Evolutionary conservation across 257 asterid genomes (phyloP).

Genomic region (Solanum acaule): DNA sequence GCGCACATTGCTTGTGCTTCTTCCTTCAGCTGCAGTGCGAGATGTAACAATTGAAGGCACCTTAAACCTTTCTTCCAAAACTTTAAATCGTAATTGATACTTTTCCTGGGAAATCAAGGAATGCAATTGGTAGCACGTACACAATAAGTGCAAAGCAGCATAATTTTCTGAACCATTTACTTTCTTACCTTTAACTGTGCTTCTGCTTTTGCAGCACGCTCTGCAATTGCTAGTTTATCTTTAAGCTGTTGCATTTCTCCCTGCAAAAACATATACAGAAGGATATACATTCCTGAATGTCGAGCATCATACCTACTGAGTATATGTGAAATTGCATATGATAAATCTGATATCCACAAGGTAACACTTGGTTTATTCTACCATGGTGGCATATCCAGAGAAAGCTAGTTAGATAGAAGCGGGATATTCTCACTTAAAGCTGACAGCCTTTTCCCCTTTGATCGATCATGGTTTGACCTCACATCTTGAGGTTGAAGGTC

Average conservation of each 20-base stretch:
- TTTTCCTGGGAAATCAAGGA: constrained; percentile 44
- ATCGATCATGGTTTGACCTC: neutral
- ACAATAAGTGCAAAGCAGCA: neutral
- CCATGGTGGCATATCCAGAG: neutral
- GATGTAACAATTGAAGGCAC: constrained; percentile 31
- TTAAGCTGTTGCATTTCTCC: neutral
- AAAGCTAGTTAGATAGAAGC: neutral
- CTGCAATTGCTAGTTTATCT: neutral
- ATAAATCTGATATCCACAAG: neutral
- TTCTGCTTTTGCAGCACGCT: neutral
- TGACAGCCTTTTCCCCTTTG: neutral
- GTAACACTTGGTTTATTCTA: neutral
- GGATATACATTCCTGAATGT: neutral
- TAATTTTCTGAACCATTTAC: neutral
- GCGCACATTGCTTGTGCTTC: constrained; percentile 39
- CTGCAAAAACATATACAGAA: constrained; percentile 7
- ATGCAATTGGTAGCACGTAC: neutral
- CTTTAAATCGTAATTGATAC: constrained; percentile 73
- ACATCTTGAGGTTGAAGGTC: neutral
- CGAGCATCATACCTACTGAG: neutral
- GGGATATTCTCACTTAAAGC: neutral
- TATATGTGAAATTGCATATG: neutral
- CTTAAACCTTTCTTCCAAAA: constrained; percentile 76
- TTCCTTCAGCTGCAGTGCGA: constrained; percentile 34
- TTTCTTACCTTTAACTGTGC: neutral